A percentile compares a stretch with the other conserved stretches of the same genome.
Evolutionary conservation across 495 filamentous ascomycete species (phyloP).

Genomic region (Hypoxylon trugodes): DNA sequence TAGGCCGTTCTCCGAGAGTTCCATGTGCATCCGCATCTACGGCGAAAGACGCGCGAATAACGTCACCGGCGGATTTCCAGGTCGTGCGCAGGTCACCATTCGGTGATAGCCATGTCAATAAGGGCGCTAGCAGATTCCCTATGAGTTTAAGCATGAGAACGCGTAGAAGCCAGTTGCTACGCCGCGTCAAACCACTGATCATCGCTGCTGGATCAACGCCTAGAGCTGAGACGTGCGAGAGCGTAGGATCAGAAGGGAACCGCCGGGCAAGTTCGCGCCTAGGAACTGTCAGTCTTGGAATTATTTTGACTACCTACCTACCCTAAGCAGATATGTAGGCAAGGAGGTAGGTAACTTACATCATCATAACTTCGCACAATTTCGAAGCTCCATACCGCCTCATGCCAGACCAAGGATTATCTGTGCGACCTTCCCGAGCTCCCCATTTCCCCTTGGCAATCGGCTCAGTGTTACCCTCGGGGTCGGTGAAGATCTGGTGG

Average conservation of each 20-base stretch:
- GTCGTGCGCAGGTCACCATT: constrained; percentile 49
- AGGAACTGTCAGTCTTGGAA: background rate
- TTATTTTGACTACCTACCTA: background rate
- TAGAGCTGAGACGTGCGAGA: constrained; percentile 45
- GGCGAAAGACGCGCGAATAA: constrained; percentile 49
- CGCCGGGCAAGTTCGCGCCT: constrained; percentile 50
- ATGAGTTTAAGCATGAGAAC: constrained; percentile 16
- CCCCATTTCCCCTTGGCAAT: constrained; percentile 51
- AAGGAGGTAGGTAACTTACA: constrained; percentile 34
- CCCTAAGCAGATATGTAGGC: background rate
- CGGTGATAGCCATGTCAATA: constrained; percentile 36
- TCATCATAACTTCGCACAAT: constrained; percentile 51
- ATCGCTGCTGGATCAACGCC: constrained; percentile 49
- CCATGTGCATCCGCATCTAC: constrained; percentile 43
- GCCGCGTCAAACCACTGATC: constrained; percentile 42
- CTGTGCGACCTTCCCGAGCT: constrained; percentile 28
- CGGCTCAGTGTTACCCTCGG: constrained; percentile 36
- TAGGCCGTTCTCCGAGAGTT: constrained; percentile 41
- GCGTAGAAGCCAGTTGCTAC: constrained; percentile 28
- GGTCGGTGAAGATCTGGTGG: constrained; percentile 41
- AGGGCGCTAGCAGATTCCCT: constrained; percentile 18
- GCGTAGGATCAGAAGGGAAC: constrained; percentile 40
- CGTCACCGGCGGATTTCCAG: constrained; percentile 54
- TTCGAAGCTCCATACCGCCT: constrained; percentile 53
- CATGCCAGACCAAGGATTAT: constrained; percentile 32